A percentile compares a stretch with the other conserved stretches of the same genome.
phyloP scores from a whole-genome alignment of 2,329 filamentous ascomycete genomes.

The Teratosphaeriaceae sp. region DNA sequence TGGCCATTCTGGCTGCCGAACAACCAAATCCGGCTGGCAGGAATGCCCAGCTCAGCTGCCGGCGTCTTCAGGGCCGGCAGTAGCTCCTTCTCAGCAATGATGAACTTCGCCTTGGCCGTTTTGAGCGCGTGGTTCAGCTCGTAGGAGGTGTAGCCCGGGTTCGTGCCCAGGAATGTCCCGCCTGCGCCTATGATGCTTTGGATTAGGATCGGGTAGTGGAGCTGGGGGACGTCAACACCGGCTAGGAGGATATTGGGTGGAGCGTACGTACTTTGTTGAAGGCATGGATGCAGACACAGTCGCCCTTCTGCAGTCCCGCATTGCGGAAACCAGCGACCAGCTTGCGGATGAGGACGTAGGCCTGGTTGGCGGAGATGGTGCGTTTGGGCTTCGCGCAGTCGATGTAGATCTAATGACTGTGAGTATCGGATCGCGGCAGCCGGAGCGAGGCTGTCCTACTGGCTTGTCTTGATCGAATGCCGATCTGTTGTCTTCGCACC shows the following conservation, averaged over 20 bases:
- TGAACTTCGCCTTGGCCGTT: slow-evolving; percentile 19
- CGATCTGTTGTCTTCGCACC: slow-evolving; percentile 41
- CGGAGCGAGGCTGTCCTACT: slow-evolving; percentile 35
- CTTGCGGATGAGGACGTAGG: slow-evolving; percentile 36
- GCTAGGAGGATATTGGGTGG: neutral
- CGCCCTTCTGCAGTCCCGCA: slow-evolving; percentile 41
- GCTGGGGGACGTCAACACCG: neutral
- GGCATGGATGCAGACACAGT: slow-evolving; percentile 47
- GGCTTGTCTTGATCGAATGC: slow-evolving; percentile 41
- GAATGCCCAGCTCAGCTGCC: slow-evolving; percentile 24
- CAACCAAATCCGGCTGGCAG: slow-evolving; percentile 35
- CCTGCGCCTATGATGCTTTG: slow-evolving; percentile 22
- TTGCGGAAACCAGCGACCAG: slow-evolving; percentile 44
- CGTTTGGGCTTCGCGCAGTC: slow-evolving; percentile 35
- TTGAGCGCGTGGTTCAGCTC: slow-evolving; percentile 27
- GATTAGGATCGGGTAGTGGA: slow-evolving; percentile 18
- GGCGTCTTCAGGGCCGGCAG: slow-evolving; percentile 32
- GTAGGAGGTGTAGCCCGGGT: slow-evolving; percentile 28
- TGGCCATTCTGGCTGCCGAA: slow-evolving; percentile 22
- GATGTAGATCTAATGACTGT: slow-evolving; percentile 36
- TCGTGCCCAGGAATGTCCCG: slow-evolving; percentile 28
- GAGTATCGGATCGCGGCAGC: slow-evolving; percentile 42
- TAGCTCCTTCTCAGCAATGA: slow-evolving; percentile 26
- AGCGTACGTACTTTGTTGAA: slow-evolving; percentile 42
- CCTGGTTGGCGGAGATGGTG: slow-evolving; percentile 38